These are phyloP conservation scores for Aeminium ludgeri DNA, from an alignment of 495 filamentous ascomycete genomes.

Conservation along the genomic window DNA sequence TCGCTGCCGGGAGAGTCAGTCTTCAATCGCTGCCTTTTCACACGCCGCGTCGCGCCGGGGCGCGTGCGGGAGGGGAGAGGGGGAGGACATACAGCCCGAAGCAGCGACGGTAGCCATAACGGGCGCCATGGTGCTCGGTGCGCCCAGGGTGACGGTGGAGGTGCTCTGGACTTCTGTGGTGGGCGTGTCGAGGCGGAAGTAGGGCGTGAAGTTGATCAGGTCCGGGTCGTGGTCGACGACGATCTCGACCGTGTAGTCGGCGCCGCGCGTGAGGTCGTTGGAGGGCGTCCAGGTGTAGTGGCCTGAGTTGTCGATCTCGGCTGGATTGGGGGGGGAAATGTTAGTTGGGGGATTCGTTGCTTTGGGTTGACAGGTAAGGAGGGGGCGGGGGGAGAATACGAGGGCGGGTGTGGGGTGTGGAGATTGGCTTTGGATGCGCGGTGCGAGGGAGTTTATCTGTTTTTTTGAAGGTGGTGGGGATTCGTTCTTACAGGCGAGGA, in stretches of 20 bases:
- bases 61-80: background rate
- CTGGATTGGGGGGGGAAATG: conserved; percentile 26
- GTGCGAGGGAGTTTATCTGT: no score
- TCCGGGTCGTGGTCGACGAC: conserved; percentile 29
- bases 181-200: conserved; percentile 37
- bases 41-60: no score
- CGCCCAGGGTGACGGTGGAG: conserved; percentile 23
- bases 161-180: conserved; percentile 25
- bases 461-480: no score
- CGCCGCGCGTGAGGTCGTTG: conserved; percentile 26
- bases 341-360: background rate
- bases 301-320: conserved; percentile 38
- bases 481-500: conserved; percentile 41
- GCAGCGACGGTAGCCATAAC: no score
- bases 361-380: background rate
- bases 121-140: conserved; percentile 20
- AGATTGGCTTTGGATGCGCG: no score
- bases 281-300: conserved; percentile 39
- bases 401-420: no score
- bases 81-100: conserved; percentile 1
- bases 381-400: background rate
- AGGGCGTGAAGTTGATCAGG: conserved; percentile 41
- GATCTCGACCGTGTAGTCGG: conserved; percentile 45
- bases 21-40: no score
- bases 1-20: no score